Conservation (phyloP, 805 yeast species). For the Candida chauliodis region DNA sequence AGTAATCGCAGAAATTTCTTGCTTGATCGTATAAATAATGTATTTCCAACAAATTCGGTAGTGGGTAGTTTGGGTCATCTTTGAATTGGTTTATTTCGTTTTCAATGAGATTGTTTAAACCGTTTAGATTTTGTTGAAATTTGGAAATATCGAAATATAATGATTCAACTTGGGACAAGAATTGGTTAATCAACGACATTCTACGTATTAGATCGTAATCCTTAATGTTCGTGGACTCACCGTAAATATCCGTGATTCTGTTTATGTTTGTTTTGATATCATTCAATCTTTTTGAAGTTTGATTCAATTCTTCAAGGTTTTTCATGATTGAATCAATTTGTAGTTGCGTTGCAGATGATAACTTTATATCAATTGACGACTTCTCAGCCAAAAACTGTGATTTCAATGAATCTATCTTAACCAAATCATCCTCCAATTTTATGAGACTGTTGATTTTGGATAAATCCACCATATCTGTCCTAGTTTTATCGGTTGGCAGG, state of each 20-base stretch:
- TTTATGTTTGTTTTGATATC: constrained; percentile 38
- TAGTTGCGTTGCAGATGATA: constrained; percentile 64
- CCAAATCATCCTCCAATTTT: constrained; percentile 50
- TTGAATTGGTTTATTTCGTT: constrained; percentile 31
- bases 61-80: constrained; percentile 33
- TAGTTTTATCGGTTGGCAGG: neutral
- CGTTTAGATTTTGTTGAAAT: constrained; percentile 48
- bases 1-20: constrained; percentile 75
- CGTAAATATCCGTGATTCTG: constrained; percentile 47
- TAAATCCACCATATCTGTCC: constrained; percentile 10
- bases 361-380: constrained; percentile 68
- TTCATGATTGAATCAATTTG: constrained; percentile 56
- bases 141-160: constrained; percentile 61
- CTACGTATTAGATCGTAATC: constrained; percentile 67
- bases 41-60: constrained; percentile 57
- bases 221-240: constrained; percentile 55
- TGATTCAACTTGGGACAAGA: constrained; percentile 63
- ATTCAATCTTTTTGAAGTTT: constrained; percentile 33
- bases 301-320: constrained; percentile 49
- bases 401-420: constrained; percentile 48
- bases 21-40: constrained; percentile 71
- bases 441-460: constrained; percentile 37
- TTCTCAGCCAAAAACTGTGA: constrained; percentile 66
- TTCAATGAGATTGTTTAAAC: constrained; percentile 53
- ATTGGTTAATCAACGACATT: constrained; percentile 66